A percentile compares a stretch with the other conserved stretches of the same genome.
Evolutionary conservation across 305 asterid species (phyloP).

Genomic region (Ilex paraguariensis): DNA sequence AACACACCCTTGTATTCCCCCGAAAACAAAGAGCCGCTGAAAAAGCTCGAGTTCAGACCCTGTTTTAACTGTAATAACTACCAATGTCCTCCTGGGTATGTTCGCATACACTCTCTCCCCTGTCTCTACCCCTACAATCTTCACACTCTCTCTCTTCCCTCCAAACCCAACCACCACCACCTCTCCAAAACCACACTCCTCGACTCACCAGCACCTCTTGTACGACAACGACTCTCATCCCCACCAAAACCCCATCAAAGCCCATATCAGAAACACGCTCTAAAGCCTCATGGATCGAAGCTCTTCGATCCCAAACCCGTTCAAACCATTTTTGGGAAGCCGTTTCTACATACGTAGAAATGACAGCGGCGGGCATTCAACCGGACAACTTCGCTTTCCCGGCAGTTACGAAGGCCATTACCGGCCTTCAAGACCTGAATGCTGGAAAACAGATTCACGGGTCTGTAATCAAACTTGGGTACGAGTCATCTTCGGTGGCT

Average conservation of each 20-base stretch:
- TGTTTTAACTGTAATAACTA: too few species aligned
- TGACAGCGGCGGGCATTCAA: slow-evolving; percentile 45
- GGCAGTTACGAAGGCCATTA: slow-evolving; percentile 63
- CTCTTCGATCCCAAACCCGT: slow-evolving; percentile 54
- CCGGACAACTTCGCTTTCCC: slow-evolving; percentile 82
- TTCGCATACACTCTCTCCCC: slow-evolving; percentile 5
- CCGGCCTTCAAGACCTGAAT: slow-evolving; percentile 54
- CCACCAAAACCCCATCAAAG: slow-evolving; percentile 5
- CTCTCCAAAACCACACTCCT: neutral
- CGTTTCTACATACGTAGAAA: slow-evolving; percentile 50
- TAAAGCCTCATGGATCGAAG: slow-evolving; percentile 47
- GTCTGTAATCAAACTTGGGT: slow-evolving; percentile 51
- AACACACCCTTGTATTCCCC: too few species aligned
- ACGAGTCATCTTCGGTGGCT: slow-evolving; percentile 39
- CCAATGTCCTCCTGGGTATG: slow-evolving; percentile 18
- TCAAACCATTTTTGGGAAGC: slow-evolving; percentile 54
- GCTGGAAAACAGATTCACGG: slow-evolving; percentile 69
- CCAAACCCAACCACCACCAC: slow-evolving; percentile 5
- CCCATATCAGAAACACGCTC: slow-evolving; percentile 26
- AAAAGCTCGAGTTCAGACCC: too few species aligned
- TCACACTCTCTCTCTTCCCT: neutral
- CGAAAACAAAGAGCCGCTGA: too few species aligned
- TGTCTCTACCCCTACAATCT: slow-evolving; percentile 3
- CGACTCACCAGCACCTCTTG: slow-evolving; percentile 3
- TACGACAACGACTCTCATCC: neutral